Evolutionary conservation across 371 early-diverging fungal genomes (phyloP), one percentile per base, ranked within the genome.

Genomic region (Massospora cicadina): DNA sequence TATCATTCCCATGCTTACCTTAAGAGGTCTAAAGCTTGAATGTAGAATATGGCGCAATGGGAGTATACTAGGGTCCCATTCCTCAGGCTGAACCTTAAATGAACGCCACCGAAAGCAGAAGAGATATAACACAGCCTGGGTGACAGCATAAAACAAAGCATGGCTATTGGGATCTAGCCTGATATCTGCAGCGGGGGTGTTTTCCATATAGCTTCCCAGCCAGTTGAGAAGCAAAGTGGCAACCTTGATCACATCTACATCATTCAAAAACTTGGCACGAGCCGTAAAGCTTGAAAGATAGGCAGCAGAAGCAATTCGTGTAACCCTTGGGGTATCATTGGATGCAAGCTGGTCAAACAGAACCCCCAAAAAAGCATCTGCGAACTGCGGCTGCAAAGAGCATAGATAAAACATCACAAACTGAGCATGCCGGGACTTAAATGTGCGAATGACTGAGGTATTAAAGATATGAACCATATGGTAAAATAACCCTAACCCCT

Each of bases 51-150:
- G 74, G 66, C 90, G 86, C 65, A 95, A 75, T 2, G 77, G 80
- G 0, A 68, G 68, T 54, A 86, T 69, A 58, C 84, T 86, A 2
- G 74, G 66, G 43, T 78, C 75, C 82, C 82, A 82, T 33, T 75
- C 67, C 2, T 58, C 63, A n/a, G 67, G 10, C n/a, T 58, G 28
- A 62, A 31, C 26, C 26, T 13, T 24, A 82, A 73, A 55, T 88
- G 72, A 62, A 89, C 85, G 79, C 91, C 93, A 93, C n/a, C 93
- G 82, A 77, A 90, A 95, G 71, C 93, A 93, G 60, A 93, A 93
- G 5, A 93, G 81, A 69, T 95, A 97, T 69, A 97, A 76, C 54
- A 87, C 70, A 0, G 93, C 89, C 69, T 95, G 95, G 5, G 89
- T 82, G n/a, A 81, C 84, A 0, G 88, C 79, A 68, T 93, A 95